A percentile compares a stretch with the other conserved stretches of the same genome.
Conservation (phyloP, 2,329 filamentous ascomycete species). For the Tolypocladium ovalisporum region DNA sequence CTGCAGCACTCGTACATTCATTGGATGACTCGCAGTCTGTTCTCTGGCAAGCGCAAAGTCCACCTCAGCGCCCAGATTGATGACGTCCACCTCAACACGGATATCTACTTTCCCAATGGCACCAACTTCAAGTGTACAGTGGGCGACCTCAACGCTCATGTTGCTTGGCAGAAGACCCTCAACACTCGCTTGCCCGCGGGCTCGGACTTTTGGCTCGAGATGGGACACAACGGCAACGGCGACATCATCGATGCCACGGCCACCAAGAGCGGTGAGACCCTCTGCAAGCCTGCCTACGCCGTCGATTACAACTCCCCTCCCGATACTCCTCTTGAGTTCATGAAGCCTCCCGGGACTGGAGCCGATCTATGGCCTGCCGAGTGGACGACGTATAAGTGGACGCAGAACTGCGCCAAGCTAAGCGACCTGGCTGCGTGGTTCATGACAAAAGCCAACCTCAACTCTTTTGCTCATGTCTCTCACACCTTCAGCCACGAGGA, state of each 20-base stretch:
- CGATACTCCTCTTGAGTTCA: conserved; percentile 32
- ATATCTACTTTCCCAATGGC: conserved; percentile 35
- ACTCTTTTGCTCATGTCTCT: conserved; percentile 46
- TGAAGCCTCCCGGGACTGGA: conserved; percentile 38
- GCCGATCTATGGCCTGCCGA: conserved; percentile 36
- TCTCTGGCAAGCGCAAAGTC: conserved; percentile 43
- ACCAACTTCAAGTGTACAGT: conserved; percentile 36
- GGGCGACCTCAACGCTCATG: conserved; percentile 34
- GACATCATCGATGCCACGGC: conserved; percentile 42
- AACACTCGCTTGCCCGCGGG: conserved; percentile 37
- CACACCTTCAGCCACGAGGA: conserved; percentile 52
- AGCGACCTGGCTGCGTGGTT: conserved; percentile 46
- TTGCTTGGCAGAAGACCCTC: conserved; percentile 28
- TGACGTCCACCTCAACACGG: conserved; percentile 47
- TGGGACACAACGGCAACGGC: conserved; percentile 39
- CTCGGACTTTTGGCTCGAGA: conserved; percentile 39
- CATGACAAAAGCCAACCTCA: conserved; percentile 31
- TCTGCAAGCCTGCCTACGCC: conserved; percentile 26
- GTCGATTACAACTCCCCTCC: conserved; percentile 34
- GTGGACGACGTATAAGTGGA: conserved; percentile 41
- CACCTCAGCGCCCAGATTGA: conserved; percentile 49
- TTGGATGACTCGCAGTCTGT: conserved; percentile 49
- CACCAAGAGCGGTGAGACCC: conserved; percentile 24
- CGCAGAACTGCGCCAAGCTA: conserved; percentile 32
- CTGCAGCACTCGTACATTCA: conserved; percentile 52